Conservation (phyloP, 495 filamentous ascomycete species). For the Podospora pseudopauciseta region DNA sequence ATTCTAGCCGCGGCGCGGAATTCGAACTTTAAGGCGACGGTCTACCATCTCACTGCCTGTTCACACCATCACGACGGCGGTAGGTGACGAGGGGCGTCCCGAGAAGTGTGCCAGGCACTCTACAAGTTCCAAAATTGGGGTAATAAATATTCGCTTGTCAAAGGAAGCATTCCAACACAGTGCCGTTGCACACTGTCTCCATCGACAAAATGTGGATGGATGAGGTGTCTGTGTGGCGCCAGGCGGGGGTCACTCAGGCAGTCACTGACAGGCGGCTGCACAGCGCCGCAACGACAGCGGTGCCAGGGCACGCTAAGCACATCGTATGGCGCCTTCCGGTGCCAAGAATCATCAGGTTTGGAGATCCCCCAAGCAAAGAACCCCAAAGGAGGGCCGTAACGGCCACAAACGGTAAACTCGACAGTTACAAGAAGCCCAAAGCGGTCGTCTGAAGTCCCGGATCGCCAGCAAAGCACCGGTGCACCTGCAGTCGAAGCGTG, state of each 20-base stretch:
- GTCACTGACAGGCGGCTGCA: background rate
- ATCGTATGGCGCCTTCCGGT: conserved; percentile 7
- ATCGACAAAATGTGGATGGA: background rate
- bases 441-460: conserved; percentile 13
- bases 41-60: background rate
- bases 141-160: background rate
- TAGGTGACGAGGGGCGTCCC: background rate
- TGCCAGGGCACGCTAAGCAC: background rate
- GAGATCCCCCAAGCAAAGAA: conserved; percentile 16
- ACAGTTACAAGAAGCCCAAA: conserved; percentile 12
- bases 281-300: background rate
- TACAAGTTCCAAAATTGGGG: background rate
- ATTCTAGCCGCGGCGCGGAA: background rate
- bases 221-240: background rate
- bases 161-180: background rate
- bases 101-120: background rate
- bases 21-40: background rate
- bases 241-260: background rate
- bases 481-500: conserved; percentile 3
- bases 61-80: no score
- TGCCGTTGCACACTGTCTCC: background rate
- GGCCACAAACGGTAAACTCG: conserved; percentile 12
- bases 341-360: conserved; percentile 16
- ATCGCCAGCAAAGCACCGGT: conserved; percentile 8
- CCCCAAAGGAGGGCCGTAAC: background rate